Evolutionary conservation across 2,329 filamentous ascomycete species (phyloP), one percentile per base, ranked within the genome.

Genomic region (Microdochium paspali): DNA sequence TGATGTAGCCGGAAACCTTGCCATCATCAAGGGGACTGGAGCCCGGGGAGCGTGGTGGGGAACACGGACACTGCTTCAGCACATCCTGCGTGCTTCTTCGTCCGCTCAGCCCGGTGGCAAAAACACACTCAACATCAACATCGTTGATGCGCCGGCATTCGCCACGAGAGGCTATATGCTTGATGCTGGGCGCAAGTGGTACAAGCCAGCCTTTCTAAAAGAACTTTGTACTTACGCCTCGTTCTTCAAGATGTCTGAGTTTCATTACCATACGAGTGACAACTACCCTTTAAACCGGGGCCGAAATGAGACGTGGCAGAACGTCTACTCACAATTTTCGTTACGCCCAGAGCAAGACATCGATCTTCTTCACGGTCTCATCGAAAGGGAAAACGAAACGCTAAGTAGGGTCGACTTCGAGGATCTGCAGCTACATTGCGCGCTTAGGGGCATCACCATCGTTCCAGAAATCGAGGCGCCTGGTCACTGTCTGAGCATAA

Each of bases 401-500:
- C 65, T 74, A 15, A 66, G 64, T 2, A 60, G 66, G 3, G 53
- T 55, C 2, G 68, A 74, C 15, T 76, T 75, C 44, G 70, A 71
- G 24, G 61, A 70, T 9, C 61, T 79, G 4, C 72, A 79, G 48
- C 54, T 56, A 2, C 69, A 73, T 50, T 79, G 76, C 50, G 75
- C 72, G 0, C 54, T 61, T 1, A 62, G 74, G 3, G 76, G 75
- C 12, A 66, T 79, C 2, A 76, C 74, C 0, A 62, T 79, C 1
- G 65, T 79, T 5, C 74, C 75, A 0, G 76, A 79, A 54, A 74
- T 79, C 20, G 75, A 79, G 54, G 67, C 73, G 0, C 75, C 75
- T 0, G 75, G 75, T 0, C 76, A 79, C 49, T 70, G 68, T 25
- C 58, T 79, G 3, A 68, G 67, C 12, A 66, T 78, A 23, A 76